A percentile compares a stretch with the other conserved stretches of the same genome.
phyloP scores from a whole-genome alignment of 495 filamentous ascomycete species.

The Penicillium malachiteum region DNA sequence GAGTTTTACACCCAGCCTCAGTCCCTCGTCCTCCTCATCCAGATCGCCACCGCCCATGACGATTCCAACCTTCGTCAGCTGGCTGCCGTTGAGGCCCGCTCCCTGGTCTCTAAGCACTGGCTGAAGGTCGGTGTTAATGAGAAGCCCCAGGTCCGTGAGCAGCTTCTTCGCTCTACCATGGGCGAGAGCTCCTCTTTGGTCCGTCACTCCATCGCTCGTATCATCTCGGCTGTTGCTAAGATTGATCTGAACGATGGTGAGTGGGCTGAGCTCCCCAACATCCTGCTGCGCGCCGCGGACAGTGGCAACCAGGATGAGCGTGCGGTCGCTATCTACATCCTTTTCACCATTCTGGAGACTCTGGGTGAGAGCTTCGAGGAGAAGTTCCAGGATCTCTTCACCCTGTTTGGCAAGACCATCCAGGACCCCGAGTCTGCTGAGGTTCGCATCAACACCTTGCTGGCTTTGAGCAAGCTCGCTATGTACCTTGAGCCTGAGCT shows the following conservation, averaged over 20 bases:
- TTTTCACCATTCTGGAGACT: constrained; percentile 85
- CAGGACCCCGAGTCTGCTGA: constrained; percentile 85
- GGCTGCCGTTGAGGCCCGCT: constrained; percentile 82
- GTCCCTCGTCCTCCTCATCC: constrained; percentile 77
- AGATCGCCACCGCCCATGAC: constrained; percentile 75
- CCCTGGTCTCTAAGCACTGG: constrained; percentile 88
- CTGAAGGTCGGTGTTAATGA: constrained; percentile 55
- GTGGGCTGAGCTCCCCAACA: constrained; percentile 78
- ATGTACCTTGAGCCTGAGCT: constrained; percentile 86
- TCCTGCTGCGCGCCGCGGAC: constrained; percentile 69
- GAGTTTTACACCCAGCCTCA: constrained; percentile 85
- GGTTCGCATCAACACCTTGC: constrained; percentile 91
- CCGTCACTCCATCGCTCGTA: constrained; percentile 81
- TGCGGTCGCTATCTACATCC: constrained; percentile 87
- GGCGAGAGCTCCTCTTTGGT: constrained; percentile 70
- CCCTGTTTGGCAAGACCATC: constrained; percentile 83
- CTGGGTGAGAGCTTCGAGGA: constrained; percentile 77
- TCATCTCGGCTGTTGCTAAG: constrained; percentile 83
- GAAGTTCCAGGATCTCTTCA: constrained; percentile 73
- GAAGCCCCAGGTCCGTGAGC: constrained; percentile 75
- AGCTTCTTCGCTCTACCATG: constrained; percentile 78
- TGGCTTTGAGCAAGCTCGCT: constrained; percentile 85
- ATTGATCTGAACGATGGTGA: constrained; percentile 83
- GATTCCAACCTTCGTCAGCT: constrained; percentile 75
- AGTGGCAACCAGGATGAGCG: constrained; percentile 73